These are phyloP conservation scores for Metschnikowia henanensis DNA, from an alignment of 805 yeast genomes.

Conservation along the genomic window DNA sequence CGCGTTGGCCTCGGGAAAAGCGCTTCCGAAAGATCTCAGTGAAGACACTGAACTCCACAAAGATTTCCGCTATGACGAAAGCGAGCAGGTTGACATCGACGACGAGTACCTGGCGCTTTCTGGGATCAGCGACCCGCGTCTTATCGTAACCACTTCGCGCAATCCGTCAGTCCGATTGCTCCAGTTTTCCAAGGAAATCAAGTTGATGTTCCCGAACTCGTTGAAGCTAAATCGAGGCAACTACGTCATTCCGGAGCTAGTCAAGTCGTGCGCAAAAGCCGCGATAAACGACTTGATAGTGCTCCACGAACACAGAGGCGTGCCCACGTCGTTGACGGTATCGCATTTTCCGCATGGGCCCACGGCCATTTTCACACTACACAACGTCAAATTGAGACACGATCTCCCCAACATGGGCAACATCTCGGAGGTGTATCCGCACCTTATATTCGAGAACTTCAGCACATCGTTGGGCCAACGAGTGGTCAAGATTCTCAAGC, in stretches of 20 bases:
- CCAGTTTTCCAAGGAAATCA: slow-evolving; percentile 92
- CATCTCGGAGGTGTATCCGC: slow-evolving; percentile 91
- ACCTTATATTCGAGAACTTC: slow-evolving; percentile 89
- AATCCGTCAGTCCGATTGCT: slow-evolving; percentile 82
- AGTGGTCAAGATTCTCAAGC: slow-evolving; percentile 77
- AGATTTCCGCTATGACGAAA: slow-evolving; percentile 85
- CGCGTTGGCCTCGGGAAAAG: slow-evolving; percentile 89
- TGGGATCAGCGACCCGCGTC: slow-evolving; percentile 87
- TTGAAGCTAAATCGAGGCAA: slow-evolving; percentile 92
- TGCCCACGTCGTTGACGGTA: slow-evolving; percentile 89
- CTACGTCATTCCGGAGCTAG: slow-evolving; percentile 80
- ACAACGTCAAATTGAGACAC: slow-evolving; percentile 92
- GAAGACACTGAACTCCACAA: slow-evolving; percentile 81
- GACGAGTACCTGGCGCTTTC: slow-evolving; percentile 89
- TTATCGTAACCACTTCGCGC: slow-evolving; percentile 91
- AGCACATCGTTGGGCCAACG: slow-evolving; percentile 78
- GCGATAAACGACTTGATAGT: slow-evolving; percentile 83
- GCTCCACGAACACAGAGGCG: slow-evolving; percentile 97
- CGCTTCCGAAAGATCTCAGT: slow-evolving; percentile 85
- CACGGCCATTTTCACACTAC: slow-evolving; percentile 89
- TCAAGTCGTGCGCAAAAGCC: slow-evolving; percentile 77
- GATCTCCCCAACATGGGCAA: slow-evolving; percentile 86
- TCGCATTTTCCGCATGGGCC: slow-evolving; percentile 99
- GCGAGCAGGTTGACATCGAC: slow-evolving; percentile 67
- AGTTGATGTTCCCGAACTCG: slow-evolving; percentile 85